Base-by-base conservation (phyloP, 176 grass and related monocot species). In the Hordeum marinum region DNA sequence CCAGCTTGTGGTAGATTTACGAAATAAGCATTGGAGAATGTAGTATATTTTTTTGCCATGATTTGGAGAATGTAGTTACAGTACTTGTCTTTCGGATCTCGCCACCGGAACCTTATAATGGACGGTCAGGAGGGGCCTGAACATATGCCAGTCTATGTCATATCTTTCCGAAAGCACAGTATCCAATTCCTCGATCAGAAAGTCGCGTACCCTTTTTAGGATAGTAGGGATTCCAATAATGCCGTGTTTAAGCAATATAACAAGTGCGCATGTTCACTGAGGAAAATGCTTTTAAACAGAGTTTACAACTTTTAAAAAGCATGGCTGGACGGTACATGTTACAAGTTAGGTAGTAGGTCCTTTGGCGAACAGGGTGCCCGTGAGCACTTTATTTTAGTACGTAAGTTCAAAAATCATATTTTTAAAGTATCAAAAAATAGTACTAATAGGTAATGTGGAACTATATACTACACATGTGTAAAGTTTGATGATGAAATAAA, bases 291-390 rank as follows among this genome's bases (percentile, higher is more conserved):
- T 40, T 26, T 45, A 43, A 14, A 43, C 39, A 72, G 12, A 15
- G 52, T 13, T n/a, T 40, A 10, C 1, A 78, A 60, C 35, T 25
- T 78, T 62, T 41, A 12, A 26, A 72, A 72, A 45, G 69, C 12
- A 89, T 76, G 35, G 76, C 80, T 61, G 61, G 37, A 81, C 59
- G 82, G 87, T 62, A 85, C 64, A 76, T 85, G 61, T 89, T 89
- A 48, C 76, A 37, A 23, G 64, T 61, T 75, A 66, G 87, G 87
- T 85, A 39, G 48, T 81, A 68, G 82, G 77, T 85, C 82, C 48
- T 52, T 52, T 14, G 0, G 17, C 48, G 48, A 18, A 52, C 48
- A 52, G 15, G 48, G 48, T 52, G 6, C 48, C 48, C 17, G 15
- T 18, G 48, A 52, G 48, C 48, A 18, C 48, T 52, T 36, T 36